Evolutionary conservation across 169 alveolate genomes (phyloP).

Genomic region (Eimeria tenella): DNA sequence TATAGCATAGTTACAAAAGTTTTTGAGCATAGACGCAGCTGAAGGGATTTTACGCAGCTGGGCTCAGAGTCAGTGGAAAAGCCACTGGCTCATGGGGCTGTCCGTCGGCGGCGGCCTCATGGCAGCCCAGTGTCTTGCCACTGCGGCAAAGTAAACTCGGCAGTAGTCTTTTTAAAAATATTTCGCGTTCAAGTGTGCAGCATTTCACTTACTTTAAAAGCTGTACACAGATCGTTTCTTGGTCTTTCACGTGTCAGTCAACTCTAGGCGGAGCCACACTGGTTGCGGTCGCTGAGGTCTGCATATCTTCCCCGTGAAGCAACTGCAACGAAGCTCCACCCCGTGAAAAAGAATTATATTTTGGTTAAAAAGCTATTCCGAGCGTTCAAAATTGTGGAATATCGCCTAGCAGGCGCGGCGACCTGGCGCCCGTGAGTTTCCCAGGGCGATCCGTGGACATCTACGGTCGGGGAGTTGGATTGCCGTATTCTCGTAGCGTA

Average conservation of each 20-base stretch:
- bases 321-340: too few species aligned
- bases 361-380: not conserved
- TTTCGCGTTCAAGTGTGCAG: not conserved
- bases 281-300: not conserved
- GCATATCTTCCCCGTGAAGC: not conserved
- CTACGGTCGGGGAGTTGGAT: not conserved
- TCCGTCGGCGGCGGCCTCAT: constrained; percentile 36
- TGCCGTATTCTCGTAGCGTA: not conserved
- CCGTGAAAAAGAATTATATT: too few species aligned
- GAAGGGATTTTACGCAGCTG: too few species aligned
- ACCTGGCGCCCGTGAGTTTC: not conserved
- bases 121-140: not conserved
- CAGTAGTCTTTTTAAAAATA: not conserved
- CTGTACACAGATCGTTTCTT: constrained; percentile 6
- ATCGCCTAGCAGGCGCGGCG: not conserved
- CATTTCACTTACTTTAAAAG: not conserved
- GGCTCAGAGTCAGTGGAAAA: not conserved
- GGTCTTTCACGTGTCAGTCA: not conserved
- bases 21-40: too few species aligned
- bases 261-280: not conserved
- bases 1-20: too few species aligned
- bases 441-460: constrained; percentile 8
- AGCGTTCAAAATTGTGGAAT: not conserved
- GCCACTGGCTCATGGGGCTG: constrained; percentile 15
- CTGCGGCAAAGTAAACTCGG: not conserved